Percentiles rank a stretch among this genome's conserved stretches.
phyloP scores from a whole-genome alignment of 2,329 filamentous ascomycete genomes.

The Setomelanomma holmii region DNA sequence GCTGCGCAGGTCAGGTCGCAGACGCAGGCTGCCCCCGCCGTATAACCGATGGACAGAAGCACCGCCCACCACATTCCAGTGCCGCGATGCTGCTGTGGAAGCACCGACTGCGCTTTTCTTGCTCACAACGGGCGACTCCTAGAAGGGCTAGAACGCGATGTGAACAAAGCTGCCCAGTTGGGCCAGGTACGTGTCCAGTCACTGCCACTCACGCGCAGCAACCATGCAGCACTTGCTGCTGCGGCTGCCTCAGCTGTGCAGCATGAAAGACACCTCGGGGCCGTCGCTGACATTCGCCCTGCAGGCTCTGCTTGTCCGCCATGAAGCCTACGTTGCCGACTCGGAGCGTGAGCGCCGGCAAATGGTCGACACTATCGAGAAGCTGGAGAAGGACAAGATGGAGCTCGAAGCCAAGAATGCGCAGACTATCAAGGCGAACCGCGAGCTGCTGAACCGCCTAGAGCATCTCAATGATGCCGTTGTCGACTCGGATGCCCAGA shows the following conservation, averaged over 20 bases:
- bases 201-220: slow-evolving; percentile 10
- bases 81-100: slow-evolving; percentile 81
- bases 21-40: slow-evolving; percentile 23
- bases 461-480: slow-evolving; percentile 83
- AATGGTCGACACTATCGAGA: slow-evolving; percentile 75
- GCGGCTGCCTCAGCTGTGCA: slow-evolving; percentile 20
- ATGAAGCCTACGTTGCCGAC: slow-evolving; percentile 94
- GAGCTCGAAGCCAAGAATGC: slow-evolving; percentile 77
- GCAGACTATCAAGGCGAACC: slow-evolving; percentile 81
- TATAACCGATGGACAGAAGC: slow-evolving; percentile 28
- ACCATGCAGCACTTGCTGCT: slow-evolving; percentile 16
- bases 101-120: slow-evolving; percentile 77
- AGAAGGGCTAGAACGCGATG: slow-evolving; percentile 84
- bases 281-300: slow-evolving; percentile 69
- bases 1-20: slow-evolving; percentile 2
- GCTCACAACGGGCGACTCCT: slow-evolving; percentile 80
- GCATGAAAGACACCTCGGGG: slow-evolving; percentile 35
- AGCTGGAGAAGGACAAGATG: slow-evolving; percentile 74
- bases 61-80: slow-evolving; percentile 39
- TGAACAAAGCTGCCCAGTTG: slow-evolving; percentile 82
- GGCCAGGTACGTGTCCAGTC: slow-evolving; percentile 76
- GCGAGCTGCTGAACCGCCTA: slow-evolving; percentile 79
- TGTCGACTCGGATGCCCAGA: slow-evolving; percentile 78
- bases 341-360: slow-evolving; percentile 83
- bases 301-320: slow-evolving; percentile 89